Evolutionary conservation across 1,284 basidiomycete species (phyloP).

Genomic region (Stereum hirsutum): DNA sequence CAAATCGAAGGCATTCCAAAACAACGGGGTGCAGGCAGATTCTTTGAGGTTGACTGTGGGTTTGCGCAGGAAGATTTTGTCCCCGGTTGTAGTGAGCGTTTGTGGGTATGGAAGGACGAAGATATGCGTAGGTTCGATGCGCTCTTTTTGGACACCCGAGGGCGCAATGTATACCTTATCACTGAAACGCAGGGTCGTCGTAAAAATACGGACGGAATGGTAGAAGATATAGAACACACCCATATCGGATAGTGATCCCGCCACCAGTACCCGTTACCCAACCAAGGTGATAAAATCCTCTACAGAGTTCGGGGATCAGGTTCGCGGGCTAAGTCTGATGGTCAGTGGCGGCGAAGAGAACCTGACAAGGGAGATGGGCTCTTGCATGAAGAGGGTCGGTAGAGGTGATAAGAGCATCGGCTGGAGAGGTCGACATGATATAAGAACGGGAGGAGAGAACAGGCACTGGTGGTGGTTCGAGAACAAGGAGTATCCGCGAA

Average conservation of each 20-base stretch:
- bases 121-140: constrained; percentile 71
- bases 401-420: constrained; percentile 5
- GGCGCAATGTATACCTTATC: constrained; percentile 81
- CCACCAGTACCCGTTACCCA: constrained; percentile 60
- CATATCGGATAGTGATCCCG: constrained; percentile 62
- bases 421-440: too few relatives aligned
- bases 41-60: constrained; percentile 65
- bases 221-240: constrained; percentile 26
- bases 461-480: too few relatives aligned
- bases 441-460: too few relatives aligned
- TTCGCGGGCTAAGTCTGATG: constrained; percentile 57
- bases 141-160: constrained; percentile 83
- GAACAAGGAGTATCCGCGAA: too few relatives aligned
- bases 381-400: constrained; percentile 41
- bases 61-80: constrained; percentile 67
- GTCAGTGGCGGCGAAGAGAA: not conserved
- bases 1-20: constrained; percentile 83
- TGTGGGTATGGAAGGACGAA: constrained; percentile 81
- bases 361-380: not conserved
- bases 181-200: constrained; percentile 24
- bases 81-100: constrained; percentile 48
- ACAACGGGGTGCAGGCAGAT: constrained; percentile 80
- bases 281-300: constrained; percentile 49
- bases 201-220: not conserved
- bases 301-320: constrained; percentile 71